A percentile compares a stretch with the other conserved stretches of the same genome.
Evolutionary conservation across 306 rosid species (phyloP).

Genomic region (Pyrus betulifolia): DNA sequence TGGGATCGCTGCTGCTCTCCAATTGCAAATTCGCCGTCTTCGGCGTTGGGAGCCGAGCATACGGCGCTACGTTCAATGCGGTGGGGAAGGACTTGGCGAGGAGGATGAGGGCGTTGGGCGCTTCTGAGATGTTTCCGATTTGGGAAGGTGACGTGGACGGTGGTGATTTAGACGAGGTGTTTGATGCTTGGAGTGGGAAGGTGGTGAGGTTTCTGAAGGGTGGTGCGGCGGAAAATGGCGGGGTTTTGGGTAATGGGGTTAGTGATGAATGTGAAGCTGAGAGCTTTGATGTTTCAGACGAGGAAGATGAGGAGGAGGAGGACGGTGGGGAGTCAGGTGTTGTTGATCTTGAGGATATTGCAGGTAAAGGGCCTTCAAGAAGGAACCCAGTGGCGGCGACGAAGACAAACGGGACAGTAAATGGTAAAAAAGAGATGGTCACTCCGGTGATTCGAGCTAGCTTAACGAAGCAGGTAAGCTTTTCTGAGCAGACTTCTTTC

Average conservation of each 20-base stretch:
- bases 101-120: constrained; percentile 69
- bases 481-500: neutral
- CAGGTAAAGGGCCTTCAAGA: constrained; percentile 81
- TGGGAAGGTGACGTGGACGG: constrained; percentile 70
- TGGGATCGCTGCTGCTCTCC: constrained; percentile 70
- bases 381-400: constrained; percentile 32
- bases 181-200: constrained; percentile 64
- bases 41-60: constrained; percentile 81
- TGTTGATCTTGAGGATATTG: constrained; percentile 96
- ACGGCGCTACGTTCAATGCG: constrained; percentile 54
- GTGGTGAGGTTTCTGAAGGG: constrained; percentile 45
- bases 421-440: constrained; percentile 75
- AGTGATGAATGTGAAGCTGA: constrained; percentile 35
- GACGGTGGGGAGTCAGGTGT: constrained; percentile 39
- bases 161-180: constrained; percentile 53
- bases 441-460: constrained; percentile 91
- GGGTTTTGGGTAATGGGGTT: constrained; percentile 13
- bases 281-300: constrained; percentile 42
- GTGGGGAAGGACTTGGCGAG: constrained; percentile 53
- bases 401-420: constrained; percentile 52
- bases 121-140: constrained; percentile 55
- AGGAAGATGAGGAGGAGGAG: constrained; percentile 31
- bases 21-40: constrained; percentile 56
- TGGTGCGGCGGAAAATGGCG: constrained; percentile 34
- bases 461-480: constrained; percentile 74